A percentile compares a stretch with the other conserved stretches of the same genome.
phyloP scores from a whole-genome alignment of 2,329 filamentous ascomycete genomes.

The Didymella arachidicola region DNA sequence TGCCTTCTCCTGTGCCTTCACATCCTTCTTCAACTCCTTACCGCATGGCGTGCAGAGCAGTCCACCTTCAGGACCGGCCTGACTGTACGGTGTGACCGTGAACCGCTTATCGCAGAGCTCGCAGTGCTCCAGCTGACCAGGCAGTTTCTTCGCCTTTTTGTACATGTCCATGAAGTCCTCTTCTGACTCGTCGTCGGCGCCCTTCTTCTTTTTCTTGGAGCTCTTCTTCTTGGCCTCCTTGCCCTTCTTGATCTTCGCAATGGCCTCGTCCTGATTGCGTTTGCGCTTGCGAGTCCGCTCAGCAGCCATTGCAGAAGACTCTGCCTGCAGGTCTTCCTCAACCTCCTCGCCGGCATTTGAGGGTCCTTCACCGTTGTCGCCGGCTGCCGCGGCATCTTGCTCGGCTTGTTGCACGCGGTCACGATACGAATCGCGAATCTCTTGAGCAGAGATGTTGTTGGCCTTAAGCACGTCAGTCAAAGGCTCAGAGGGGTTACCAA shows the following conservation, averaged over 20 bases:
- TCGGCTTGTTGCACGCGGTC: conserved; percentile 61
- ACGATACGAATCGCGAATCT: conserved; percentile 67
- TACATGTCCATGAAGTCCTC: conserved; percentile 63
- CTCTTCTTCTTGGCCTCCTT: conserved; percentile 61
- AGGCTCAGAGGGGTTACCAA: background rate
- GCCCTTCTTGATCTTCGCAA: conserved; percentile 52
- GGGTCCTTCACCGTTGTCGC: conserved; percentile 48
- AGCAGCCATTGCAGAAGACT: conserved; percentile 53
- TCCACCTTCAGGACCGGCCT: conserved; percentile 80
- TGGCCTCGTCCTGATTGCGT: conserved; percentile 61
- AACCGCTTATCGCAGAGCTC: conserved; percentile 86
- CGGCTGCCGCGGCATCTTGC: conserved; percentile 45
- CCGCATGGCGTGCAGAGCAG: conserved; percentile 86
- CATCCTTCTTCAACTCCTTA: conserved; percentile 73
- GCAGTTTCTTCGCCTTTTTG: conserved; percentile 67
- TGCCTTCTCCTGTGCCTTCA: conserved; percentile 66
- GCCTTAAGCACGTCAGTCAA: conserved; percentile 55
- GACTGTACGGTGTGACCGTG: conserved; percentile 89
- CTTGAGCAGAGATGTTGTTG: conserved; percentile 74
- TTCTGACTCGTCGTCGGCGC: conserved; percentile 54
- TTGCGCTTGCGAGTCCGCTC: conserved; percentile 63
- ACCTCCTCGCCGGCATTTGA: conserved; percentile 47
- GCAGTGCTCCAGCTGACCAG: conserved; percentile 89
- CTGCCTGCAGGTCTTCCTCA: conserved; percentile 45
- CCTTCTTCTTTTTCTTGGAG: conserved; percentile 53